Evolutionary conservation across 176 grass and related monocot species (phyloP).

Genomic region (Puya raimondii): DNA sequence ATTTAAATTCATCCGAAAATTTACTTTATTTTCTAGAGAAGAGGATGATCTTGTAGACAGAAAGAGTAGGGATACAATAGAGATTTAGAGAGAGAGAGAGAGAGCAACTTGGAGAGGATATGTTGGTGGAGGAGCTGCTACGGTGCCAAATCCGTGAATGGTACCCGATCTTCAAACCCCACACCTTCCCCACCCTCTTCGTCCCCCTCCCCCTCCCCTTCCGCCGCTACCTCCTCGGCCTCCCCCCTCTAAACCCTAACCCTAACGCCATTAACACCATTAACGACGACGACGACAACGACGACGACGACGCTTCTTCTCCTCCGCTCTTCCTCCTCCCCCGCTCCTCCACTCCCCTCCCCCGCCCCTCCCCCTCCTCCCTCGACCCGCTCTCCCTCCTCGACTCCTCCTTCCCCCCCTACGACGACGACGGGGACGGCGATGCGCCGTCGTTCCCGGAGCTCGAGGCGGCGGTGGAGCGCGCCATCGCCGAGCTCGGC

Average conservation of each 20-base stretch:
- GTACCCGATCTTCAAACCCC: constrained; percentile 47
- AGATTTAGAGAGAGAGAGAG: too few relatives aligned
- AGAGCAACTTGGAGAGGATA: not conserved
- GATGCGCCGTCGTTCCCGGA: constrained; percentile 53
- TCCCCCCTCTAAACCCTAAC: constrained; percentile 9
- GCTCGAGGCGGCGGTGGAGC: constrained; percentile 58
- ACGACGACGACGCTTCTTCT: not conserved
- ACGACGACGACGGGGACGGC: constrained; percentile 7
- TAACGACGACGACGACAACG: not conserved
- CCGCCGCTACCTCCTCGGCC: constrained; percentile 55
- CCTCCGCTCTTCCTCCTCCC: constrained; percentile 51
- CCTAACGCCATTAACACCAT: not conserved
- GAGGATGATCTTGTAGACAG: too few relatives aligned
- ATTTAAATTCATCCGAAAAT: too few relatives aligned
- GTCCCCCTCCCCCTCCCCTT: constrained; percentile 45
- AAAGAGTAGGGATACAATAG: too few relatives aligned
- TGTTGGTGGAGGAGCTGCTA: constrained; percentile 47
- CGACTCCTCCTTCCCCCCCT: constrained; percentile 27
- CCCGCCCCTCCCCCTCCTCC: constrained; percentile 18
- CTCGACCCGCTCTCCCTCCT: constrained; percentile 62
- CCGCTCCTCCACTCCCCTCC: constrained; percentile 28
- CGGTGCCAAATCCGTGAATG: constrained; percentile 67
- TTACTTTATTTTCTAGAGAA: too few relatives aligned
- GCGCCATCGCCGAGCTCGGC: constrained; percentile 45
- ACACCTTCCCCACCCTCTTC: constrained; percentile 55